Percentiles rank a stretch among this genome's conserved stretches.
These are phyloP conservation scores for Thalassiosira mediterranea DNA, from an alignment of 352 stramenopile genomes.

Conservation along the genomic window DNA sequence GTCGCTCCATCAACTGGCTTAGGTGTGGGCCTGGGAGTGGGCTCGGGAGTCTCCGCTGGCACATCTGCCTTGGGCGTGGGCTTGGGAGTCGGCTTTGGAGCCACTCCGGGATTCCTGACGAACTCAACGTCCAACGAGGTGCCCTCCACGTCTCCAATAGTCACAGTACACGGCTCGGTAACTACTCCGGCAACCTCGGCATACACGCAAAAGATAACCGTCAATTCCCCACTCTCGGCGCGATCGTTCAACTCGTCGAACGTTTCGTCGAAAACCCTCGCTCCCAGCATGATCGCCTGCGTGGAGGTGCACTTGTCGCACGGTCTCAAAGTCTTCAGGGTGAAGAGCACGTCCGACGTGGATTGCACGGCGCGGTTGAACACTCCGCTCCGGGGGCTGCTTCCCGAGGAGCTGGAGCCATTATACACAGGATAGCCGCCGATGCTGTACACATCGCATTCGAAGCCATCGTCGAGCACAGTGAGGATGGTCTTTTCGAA, in stretches of 20 bases:
- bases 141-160: conserved; percentile 31
- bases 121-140: conserved; percentile 28
- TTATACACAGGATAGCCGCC: conserved; percentile 23
- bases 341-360: conserved; percentile 34
- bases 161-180: conserved; percentile 16
- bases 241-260: conserved; percentile 31
- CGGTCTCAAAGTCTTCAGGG: conserved; percentile 20
- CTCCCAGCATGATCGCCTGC: conserved; percentile 28
- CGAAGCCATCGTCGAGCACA: conserved; percentile 24
- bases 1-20: conserved; percentile 1
- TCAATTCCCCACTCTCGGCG: conserved; percentile 32
- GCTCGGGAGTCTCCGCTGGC: too few species aligned
- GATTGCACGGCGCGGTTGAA: conserved; percentile 12
- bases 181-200: conserved; percentile 17
- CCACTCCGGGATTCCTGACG: not conserved
- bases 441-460: conserved; percentile 43
- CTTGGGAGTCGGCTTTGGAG: too few species aligned
- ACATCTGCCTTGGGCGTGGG: not conserved
- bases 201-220: conserved; percentile 39
- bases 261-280: conserved; percentile 35
- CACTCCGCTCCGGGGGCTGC: not conserved
- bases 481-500: conserved; percentile 50
- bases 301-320: conserved; percentile 33
- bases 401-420: not conserved
- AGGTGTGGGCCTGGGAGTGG: too few species aligned